Evolutionary conservation across 2,329 filamentous ascomycete genomes (phyloP), one percentile per base, ranked within the genome.

Genomic region (Diaporthe longicolla): DNA sequence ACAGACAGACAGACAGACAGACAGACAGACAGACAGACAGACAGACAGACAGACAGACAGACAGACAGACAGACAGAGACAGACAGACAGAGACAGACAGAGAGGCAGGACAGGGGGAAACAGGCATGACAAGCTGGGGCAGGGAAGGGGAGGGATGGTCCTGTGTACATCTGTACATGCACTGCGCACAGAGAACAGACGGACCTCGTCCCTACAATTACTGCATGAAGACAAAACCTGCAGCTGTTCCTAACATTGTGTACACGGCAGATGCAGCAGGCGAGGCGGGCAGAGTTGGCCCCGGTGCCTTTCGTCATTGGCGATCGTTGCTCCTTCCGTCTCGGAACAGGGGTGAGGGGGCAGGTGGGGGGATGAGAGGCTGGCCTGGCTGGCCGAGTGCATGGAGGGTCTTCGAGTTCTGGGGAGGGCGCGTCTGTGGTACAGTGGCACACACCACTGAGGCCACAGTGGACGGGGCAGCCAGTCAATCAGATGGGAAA

Each of bases 401-500:
- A 48, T n/a, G 57, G 57, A 59, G 57, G 57, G 35, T 26, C 57
- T 19, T 26, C 29, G 40, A 29, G 24, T 48, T 52, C 73, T 59
- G 70, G 55, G 45, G 54, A 72, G 45, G 52, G 43, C 59, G 26
- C 52, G 40, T 72, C 55, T 48, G 37, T 35, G 55, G 55, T 40
- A 59, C 55, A 37, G 19, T 37, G 48, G 48, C 48, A 11, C 21
- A 50, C 45, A 50, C 19, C 21, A 9, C 5, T 21, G 32, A 43
- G 40, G 40, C 40, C 17, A 43, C 40, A 43, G 15, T 43, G 13
- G 8, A 58, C 55, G 32, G 66, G 32, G 43, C n/a, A 58, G 21
- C 32, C 63, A 58, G 26, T 70, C 45, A 66, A 74, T 58, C 48
- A 43, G 26, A 75, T 75, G 74, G 74, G 65, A 75, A 73, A 66